Evolutionary conservation across 2,329 filamentous ascomycete genomes (phyloP), one percentile per base, ranked within the genome.

Genomic region (Hyphodiscus sp.): DNA sequence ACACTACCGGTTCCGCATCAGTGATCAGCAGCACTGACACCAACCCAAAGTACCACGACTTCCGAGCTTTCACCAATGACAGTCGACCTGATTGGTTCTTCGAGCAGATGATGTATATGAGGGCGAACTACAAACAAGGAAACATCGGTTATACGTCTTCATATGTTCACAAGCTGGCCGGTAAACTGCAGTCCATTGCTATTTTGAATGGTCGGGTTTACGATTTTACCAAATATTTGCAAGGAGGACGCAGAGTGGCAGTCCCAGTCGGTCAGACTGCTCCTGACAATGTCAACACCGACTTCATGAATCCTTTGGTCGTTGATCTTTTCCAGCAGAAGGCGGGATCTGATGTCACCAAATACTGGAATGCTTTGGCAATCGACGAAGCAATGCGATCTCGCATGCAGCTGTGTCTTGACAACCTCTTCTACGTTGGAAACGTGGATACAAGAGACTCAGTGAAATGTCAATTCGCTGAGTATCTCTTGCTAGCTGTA

Each of bases 371-470:
- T 45, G 75, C 80, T 1, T 76, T 97, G 26, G 69, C 72, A 6
- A 70, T 96, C 45, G 75, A 79, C 55, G 43, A 73, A 0, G 76
- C 67, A 0, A 66, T 81, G 60, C 86, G 85, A 63, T 64, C 69
- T 19, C 78, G 84, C 33, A 95, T 95, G 89, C 76, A 85, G 67
- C 75, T 83, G 1, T 99, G 94, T 67, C 78, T 99, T 50, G 85
- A 97, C 73, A 95, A 96, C 62, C 78, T 99, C 41, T 99, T 97
- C 75, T 96, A 94, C 66, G 83, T 96, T 20, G 94, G 91, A 29
- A 86, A 95, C 58, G 77, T 96, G 2, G 94, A 99, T 68, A 97
- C 92, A 1, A 81, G 94, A 75, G 91, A 88, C 71, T 96, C 92
- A 1, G 71, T 82, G 1, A 82, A 83, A 56, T 99, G 94, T 74